phyloP scores from a whole-genome alignment of 2,329 filamentous ascomycete species.

The Fusarium algeriense region DNA sequence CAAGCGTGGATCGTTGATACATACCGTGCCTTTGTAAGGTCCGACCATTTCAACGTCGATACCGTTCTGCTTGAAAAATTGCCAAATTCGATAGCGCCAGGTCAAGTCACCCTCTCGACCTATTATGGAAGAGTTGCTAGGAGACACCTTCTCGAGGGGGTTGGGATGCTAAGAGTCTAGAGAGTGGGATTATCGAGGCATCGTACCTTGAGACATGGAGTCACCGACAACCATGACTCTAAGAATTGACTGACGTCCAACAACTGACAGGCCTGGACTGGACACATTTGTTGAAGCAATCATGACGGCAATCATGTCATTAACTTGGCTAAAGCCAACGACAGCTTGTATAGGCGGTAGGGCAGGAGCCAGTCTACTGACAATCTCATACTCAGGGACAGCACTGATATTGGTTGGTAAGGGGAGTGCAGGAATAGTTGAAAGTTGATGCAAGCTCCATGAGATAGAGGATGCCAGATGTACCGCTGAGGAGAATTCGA shows the following conservation, averaged over 20 bases:
- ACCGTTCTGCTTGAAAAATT: no score
- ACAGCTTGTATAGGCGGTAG: background rate
- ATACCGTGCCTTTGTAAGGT: no score
- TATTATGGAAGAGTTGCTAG: no score
- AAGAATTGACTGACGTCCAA: background rate
- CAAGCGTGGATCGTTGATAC: no score
- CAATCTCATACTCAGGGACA: background rate
- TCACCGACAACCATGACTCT: background rate
- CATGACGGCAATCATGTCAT: background rate
- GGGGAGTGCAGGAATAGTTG: background rate
- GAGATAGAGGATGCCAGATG: background rate
- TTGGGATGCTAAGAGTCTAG: no score
- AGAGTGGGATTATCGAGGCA: no score
- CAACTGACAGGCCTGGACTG: background rate
- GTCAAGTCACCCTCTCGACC: no score
- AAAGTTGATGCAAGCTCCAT: background rate
- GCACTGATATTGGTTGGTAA: background rate
- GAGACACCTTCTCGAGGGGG: no score
- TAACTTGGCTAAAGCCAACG: background rate
- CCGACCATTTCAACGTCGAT: no score
- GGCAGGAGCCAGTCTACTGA: background rate
- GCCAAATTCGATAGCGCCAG: no score
- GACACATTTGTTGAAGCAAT: background rate
- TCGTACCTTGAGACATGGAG: background rate
- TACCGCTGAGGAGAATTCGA: background rate